Evolutionary conservation across 768 basidiomycete species (phyloP).

Genomic region (Terana coerulea): DNA sequence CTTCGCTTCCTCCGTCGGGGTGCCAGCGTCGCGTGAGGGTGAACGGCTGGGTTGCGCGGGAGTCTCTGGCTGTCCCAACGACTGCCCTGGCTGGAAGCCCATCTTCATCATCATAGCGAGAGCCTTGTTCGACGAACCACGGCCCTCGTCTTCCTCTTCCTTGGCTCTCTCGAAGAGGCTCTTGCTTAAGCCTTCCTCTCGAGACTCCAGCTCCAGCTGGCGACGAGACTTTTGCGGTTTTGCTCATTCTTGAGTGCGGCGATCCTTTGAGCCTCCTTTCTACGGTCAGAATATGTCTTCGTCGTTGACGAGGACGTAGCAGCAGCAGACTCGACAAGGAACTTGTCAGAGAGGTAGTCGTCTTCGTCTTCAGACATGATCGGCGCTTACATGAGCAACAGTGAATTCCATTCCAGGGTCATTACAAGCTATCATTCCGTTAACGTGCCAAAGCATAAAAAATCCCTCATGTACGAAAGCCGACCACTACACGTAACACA

Average conservation of each 20-base stretch:
- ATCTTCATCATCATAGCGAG: constrained; percentile 91
- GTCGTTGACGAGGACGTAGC: constrained; percentile 33
- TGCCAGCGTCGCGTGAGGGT: neutral
- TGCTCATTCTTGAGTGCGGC: constrained; percentile 64
- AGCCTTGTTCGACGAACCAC: constrained; percentile 64
- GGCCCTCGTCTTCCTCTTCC: constrained; percentile 51
- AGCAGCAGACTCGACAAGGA: constrained; percentile 44
- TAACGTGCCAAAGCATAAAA: constrained; percentile 2
- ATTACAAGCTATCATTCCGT: constrained; percentile 11
- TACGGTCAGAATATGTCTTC: constrained; percentile 67
- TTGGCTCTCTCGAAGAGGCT: constrained; percentile 77
- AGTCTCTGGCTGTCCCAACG: constrained; percentile 50
- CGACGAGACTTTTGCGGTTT: constrained; percentile 61
- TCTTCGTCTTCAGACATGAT: constrained; percentile 73
- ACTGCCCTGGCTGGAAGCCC: constrained; percentile 85
- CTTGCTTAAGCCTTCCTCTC: constrained; percentile 73
- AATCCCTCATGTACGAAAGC: constrained; percentile 20
- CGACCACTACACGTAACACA: constrained; percentile 24
- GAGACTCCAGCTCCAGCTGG: constrained; percentile 68
- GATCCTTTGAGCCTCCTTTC: constrained; percentile 59
- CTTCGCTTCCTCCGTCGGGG: neutral
- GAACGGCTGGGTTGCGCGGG: neutral
- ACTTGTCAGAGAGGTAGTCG: constrained; percentile 88
- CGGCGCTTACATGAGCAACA: constrained; percentile 7
- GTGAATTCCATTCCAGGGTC: constrained; percentile 1